Base-by-base conservation (phyloP, 176 grass and related monocot genomes). In the Neostapfia colusana region DNA sequence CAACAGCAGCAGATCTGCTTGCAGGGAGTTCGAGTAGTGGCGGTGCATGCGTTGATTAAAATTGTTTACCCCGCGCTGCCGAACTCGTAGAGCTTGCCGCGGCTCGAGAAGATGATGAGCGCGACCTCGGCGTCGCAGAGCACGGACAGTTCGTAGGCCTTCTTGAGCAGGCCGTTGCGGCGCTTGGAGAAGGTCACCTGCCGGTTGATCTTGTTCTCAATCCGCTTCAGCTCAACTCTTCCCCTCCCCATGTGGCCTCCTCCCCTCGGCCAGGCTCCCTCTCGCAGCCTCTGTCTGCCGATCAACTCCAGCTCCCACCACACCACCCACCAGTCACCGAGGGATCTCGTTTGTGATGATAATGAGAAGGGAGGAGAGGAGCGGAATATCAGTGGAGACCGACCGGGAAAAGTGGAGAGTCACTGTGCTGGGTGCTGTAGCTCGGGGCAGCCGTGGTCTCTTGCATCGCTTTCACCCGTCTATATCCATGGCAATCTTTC, bases 131-230 rank as follows among this genome's bases (percentile, higher is more conserved):
- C 95, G 76, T 98, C 95, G 66, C 95, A 98, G 61, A 98, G 86
- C 77, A 98, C 91, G 16, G 95, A 98, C 3, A 98, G 82, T 64
- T 98, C 95, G 72, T 87, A 98, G 7, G 95, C 95, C 82, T 98
- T 98, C 82, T 98, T 98, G 46, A 98, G 87, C 20, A 98, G 85
- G 27, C 95, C 95, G 69, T 90, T 94, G 66, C 89, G 86, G 68
- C 95, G 95, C 84, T 98, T 98, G 69, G 91, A 92, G 79, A 98
- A 98, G 82, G 95, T 98, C 38, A 94, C 95, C 82, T 98, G 95
- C 49, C 95, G 85, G 79, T 90, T 98, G 75, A 88, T 98, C 87
- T 90, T 86, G 89, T 98, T 98, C 87, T 98, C 95, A 59, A 94
- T 98, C 63, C 91, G 86, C 84, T 98, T 98, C 80, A 98, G 82